These are phyloP conservation scores for Fusarium nygamai DNA, from an alignment of 2,329 filamentous ascomycete species.

Conservation along the genomic window DNA sequence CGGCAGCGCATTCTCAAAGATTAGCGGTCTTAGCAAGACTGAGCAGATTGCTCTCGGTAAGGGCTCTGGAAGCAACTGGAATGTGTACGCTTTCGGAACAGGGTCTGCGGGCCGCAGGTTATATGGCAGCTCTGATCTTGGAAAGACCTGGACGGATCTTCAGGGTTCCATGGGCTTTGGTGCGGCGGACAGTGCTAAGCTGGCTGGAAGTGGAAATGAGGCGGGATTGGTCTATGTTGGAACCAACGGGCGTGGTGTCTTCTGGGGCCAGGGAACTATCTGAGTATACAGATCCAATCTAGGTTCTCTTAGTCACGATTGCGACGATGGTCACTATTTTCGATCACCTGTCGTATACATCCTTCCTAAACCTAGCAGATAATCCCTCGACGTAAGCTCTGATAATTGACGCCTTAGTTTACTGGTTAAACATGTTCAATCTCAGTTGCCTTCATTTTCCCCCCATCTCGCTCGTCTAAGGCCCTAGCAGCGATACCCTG, in stretches of 20 bases:
- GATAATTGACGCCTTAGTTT: accelerated
- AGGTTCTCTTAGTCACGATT: background rate
- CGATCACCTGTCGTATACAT: accelerated
- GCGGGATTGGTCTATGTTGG: slow-evolving; percentile 60
- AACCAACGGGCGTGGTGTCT: slow-evolving; percentile 60
- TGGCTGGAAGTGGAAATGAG: slow-evolving; percentile 58
- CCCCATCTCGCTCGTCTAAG: background rate
- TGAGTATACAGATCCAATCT: background rate
- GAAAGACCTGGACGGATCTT: slow-evolving; percentile 57
- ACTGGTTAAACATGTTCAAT: background rate
- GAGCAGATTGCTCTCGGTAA: slow-evolving; percentile 57
- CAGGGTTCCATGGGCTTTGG: slow-evolving; percentile 58
- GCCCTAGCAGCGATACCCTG: background rate
- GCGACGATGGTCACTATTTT: background rate
- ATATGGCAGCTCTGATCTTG: slow-evolving; percentile 57
- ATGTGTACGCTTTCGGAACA: slow-evolving; percentile 58
- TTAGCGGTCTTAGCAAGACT: slow-evolving; percentile 52
- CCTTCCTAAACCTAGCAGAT: accelerated
- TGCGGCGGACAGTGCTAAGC: slow-evolving; percentile 50
- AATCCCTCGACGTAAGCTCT: background rate
- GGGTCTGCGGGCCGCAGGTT: slow-evolving; percentile 55
- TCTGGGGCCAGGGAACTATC: slow-evolving; percentile 39
- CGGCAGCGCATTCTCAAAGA: slow-evolving; percentile 57
- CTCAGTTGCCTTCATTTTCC: background rate
- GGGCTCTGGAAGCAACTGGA: slow-evolving; percentile 53